Percentiles rank a stretch among this genome's conserved stretches.
phyloP scores from a whole-genome alignment of 2,329 filamentous ascomycete genomes.

The Phialophora chinensis region DNA sequence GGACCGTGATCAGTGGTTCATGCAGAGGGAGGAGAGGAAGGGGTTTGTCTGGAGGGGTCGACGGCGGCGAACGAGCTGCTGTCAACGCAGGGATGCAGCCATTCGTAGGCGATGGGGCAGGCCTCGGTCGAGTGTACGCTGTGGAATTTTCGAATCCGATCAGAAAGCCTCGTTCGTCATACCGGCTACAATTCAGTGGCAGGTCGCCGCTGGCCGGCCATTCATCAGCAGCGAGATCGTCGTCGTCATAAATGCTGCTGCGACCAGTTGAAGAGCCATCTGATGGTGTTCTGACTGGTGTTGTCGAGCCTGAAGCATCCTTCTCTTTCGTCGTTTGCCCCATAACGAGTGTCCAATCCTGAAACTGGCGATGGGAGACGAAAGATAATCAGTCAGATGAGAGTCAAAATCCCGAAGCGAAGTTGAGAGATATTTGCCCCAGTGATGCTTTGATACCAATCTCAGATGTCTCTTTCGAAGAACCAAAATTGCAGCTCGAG shows the following conservation, averaged over 20 bases:
- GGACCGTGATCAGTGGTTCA: slow-evolving; percentile 4
- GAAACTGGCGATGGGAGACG: neutral
- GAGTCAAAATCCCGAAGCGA: neutral
- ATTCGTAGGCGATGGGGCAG: slow-evolving; percentile 3
- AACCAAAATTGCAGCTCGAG: neutral
- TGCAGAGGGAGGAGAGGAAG: neutral
- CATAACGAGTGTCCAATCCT: neutral
- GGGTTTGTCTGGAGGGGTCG: neutral
- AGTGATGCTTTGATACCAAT: neutral
- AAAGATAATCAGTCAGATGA: neutral
- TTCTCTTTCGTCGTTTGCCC: neutral
- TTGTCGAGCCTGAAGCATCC: neutral
- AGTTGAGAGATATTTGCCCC: neutral
- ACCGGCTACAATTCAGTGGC: neutral
- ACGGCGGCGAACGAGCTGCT: neutral
- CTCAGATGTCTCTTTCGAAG: neutral
- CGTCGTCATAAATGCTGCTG: neutral
- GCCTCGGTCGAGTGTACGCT: slow-evolving; percentile 11
- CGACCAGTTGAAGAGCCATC: neutral
- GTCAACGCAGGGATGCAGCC: neutral
- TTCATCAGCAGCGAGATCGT: slow-evolving; percentile 2
- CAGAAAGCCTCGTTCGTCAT: slow-evolving; percentile 15
- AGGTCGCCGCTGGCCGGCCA: neutral
- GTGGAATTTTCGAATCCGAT: slow-evolving; percentile 9
- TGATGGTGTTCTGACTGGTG: neutral